Evolutionary conservation across 208 protist genomes (phyloP).

Genomic region (Acanthamoeba lugdunensis): DNA sequence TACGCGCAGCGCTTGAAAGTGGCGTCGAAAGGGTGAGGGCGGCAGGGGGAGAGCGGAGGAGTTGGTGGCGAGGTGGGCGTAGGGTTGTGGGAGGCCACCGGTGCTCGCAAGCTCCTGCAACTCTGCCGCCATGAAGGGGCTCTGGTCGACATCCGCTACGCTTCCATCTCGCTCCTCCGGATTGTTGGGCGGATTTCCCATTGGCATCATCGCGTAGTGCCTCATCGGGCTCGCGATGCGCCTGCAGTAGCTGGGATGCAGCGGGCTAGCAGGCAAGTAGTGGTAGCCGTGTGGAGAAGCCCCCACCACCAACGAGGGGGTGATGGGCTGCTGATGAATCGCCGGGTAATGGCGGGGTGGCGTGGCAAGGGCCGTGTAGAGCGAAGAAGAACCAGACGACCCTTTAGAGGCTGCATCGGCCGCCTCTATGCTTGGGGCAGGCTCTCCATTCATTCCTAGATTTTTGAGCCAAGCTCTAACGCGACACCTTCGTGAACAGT

Average conservation of each 20-base stretch:
- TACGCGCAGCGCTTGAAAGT: background rate
- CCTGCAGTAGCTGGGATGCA: no score
- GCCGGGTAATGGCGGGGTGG: background rate
- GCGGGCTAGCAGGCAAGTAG: no score
- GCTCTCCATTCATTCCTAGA: background rate
- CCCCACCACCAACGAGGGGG: no score
- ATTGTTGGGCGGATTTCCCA: background rate
- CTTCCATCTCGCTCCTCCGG: background rate
- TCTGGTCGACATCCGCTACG: background rate
- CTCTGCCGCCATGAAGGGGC: background rate
- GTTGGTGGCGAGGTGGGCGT: background rate
- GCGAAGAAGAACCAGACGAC: background rate
- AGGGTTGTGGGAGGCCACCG: background rate
- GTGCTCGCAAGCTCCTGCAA: background rate
- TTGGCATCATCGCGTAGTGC: background rate
- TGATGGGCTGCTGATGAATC: no score
- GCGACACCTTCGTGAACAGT: no score
- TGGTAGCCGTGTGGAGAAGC: no score
- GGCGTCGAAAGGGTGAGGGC: slow-evolving; percentile 21
- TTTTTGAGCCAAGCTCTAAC: no score
- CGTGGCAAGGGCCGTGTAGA: background rate
- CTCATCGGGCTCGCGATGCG: no score
- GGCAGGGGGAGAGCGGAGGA: background rate
- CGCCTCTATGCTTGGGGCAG: background rate
- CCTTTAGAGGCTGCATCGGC: background rate